A percentile compares a stretch with the other conserved stretches of the same genome.
Conservation (phyloP, 2,329 filamentous ascomycete species). For the Cladosporium colombiae region DNA sequence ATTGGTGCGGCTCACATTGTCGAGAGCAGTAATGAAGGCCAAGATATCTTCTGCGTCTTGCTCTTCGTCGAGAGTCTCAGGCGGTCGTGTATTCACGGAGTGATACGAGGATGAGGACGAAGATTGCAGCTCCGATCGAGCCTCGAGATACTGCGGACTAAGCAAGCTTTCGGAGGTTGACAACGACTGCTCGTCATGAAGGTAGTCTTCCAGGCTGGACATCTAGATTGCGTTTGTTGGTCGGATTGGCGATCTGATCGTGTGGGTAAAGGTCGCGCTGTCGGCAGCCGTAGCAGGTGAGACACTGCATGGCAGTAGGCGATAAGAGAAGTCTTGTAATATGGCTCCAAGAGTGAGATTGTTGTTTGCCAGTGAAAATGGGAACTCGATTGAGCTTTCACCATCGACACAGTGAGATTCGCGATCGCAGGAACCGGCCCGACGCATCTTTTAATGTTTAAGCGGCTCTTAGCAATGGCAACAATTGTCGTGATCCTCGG, state of each 20-base stretch:
- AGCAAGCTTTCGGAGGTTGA: background rate
- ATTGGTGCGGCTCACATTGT: background rate
- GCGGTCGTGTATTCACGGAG: background rate
- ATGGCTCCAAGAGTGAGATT: background rate
- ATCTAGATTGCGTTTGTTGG: background rate
- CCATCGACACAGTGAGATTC: background rate
- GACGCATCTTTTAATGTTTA: background rate
- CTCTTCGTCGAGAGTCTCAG: background rate
- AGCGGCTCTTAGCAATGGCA: too few species aligned
- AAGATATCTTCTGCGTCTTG: background rate
- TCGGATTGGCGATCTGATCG: background rate
- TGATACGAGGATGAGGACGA: background rate
- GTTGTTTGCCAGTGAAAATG: background rate
- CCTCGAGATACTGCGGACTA: background rate
- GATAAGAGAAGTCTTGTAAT: background rate
- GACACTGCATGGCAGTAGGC: background rate
- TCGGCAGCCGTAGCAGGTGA: background rate
- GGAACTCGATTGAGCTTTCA: background rate
- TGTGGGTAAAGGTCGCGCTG: background rate
- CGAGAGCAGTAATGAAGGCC: conserved; percentile 5
- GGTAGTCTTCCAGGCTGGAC: background rate
- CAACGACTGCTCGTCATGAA: background rate
- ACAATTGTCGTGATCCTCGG: background rate
- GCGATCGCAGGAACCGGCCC: background rate
- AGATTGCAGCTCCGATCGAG: background rate